A percentile compares a stretch with the other conserved stretches of the same genome.
Evolutionary conservation across 2,329 filamentous ascomycete genomes (phyloP).

Genomic region (Camptophora hylomeconis): DNA sequence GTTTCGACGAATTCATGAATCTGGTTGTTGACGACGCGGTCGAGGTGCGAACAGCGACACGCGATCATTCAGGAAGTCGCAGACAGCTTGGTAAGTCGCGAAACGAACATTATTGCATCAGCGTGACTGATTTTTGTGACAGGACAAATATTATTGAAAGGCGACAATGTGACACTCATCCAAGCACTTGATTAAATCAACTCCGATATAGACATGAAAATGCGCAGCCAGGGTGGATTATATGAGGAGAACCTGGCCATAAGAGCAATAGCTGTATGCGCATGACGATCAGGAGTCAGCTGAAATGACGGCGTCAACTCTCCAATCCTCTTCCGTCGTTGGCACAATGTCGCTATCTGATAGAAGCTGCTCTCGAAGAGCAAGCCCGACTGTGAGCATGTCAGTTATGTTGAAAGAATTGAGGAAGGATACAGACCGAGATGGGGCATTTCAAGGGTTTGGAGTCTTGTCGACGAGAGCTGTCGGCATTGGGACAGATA

Average conservation of each 20-base stretch:
- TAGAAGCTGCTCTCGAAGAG: slow-evolving; percentile 75
- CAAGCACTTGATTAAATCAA: slow-evolving; percentile 36
- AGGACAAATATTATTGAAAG: slow-evolving; percentile 80
- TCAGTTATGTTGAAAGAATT: slow-evolving; percentile 14
- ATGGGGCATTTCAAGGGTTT: slow-evolving; percentile 47
- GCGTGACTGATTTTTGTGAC: no score
- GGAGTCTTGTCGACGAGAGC: slow-evolving; percentile 22
- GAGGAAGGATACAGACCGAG: slow-evolving; percentile 37
- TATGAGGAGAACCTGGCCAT: background rate
- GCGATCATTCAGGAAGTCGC: slow-evolving; percentile 66
- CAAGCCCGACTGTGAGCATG: slow-evolving; percentile 52
- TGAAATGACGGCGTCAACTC: slow-evolving; percentile 56
- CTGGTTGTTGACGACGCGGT: slow-evolving; percentile 90
- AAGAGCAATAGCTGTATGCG: background rate
- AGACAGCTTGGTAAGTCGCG: slow-evolving; percentile 56
- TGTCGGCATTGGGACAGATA: slow-evolving; percentile 45
- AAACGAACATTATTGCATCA: no score
- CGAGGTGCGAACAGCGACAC: slow-evolving; percentile 75
- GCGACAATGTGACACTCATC: slow-evolving; percentile 77
- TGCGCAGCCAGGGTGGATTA: background rate
- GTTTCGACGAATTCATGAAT: slow-evolving; percentile 99
- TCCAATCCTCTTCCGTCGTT: slow-evolving; percentile 63
- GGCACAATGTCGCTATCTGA: slow-evolving; percentile 53
- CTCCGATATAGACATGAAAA: no score
- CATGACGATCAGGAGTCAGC: slow-evolving; percentile 6